Evolutionary conservation across 1,139 yeast species (phyloP).

Genomic region (Hyphopichia fennica): DNA sequence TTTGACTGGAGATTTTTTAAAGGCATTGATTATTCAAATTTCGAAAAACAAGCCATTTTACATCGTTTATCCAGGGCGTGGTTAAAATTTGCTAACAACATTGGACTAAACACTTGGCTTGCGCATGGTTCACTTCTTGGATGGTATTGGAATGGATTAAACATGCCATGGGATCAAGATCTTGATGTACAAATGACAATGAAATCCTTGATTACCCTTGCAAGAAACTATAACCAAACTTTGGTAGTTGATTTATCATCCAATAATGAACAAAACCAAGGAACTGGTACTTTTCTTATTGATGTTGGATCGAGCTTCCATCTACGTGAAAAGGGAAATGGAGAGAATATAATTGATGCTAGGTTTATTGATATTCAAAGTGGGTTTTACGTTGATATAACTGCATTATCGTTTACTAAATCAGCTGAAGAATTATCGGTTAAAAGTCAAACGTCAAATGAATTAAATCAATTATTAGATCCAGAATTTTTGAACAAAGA

Average conservation of each 20-base stretch:
- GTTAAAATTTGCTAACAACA: conserved; percentile 47
- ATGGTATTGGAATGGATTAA: conserved; percentile 62
- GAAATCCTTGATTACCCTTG: conserved; percentile 38
- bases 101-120: conserved; percentile 52
- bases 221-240: conserved; percentile 46
- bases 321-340: conserved; percentile 31
- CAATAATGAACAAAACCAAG: conserved; percentile 27
- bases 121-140: conserved; percentile 62
- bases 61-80: conserved; percentile 55
- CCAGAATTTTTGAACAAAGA: conserved; percentile 28
- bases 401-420: conserved; percentile 42
- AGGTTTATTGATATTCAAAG: conserved; percentile 55
- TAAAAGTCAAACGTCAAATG: conserved; percentile 13
- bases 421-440: conserved; percentile 16
- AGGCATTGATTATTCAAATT: conserved; percentile 22
- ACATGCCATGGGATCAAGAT: conserved; percentile 65
- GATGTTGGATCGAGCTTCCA: conserved; percentile 50
- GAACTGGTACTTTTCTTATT: conserved; percentile 45
- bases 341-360: conserved; percentile 58
- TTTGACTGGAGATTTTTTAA: conserved; percentile 25
- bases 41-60: conserved; percentile 42
- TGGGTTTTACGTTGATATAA: conserved; percentile 61
- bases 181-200: conserved; percentile 57
- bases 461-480: conserved; percentile 37
- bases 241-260: conserved; percentile 40